Percentiles rank a stretch among this genome's conserved stretches.
Conservation (phyloP, 768 basidiomycete species). For the Boletus sp. region DNA sequence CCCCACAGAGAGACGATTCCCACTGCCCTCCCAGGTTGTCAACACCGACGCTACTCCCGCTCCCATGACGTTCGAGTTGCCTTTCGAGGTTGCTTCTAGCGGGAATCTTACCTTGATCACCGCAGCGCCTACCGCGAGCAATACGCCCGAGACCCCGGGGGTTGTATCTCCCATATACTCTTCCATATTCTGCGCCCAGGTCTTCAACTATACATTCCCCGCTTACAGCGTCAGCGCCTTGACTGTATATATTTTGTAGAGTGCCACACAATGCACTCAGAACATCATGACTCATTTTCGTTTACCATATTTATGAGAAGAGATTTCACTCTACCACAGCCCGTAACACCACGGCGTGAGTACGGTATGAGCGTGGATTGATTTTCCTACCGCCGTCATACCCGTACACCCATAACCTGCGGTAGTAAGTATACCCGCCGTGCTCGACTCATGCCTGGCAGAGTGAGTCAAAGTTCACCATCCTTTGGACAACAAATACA, state of each 20-base stretch:
- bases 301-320: too few species aligned
- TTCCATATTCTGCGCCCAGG: slow-evolving; percentile 19
- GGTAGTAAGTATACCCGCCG: too few species aligned
- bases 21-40: slow-evolving; percentile 40
- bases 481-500: too few species aligned
- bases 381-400: too few species aligned
- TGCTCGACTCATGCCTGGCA: too few species aligned
- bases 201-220: slow-evolving; percentile 53
- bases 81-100: slow-evolving; percentile 45
- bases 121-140: neutral
- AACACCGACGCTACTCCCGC: slow-evolving; percentile 44
- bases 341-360: too few species aligned
- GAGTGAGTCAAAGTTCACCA: too few species aligned
- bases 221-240: slow-evolving; percentile 39
- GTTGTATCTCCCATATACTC: neutral
- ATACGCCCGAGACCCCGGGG: neutral
- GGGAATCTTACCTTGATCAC: slow-evolving; percentile 41
- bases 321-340: too few species aligned
- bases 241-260: neutral
- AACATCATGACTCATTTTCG: too few species aligned
- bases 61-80: slow-evolving; percentile 48
- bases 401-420: too few species aligned
- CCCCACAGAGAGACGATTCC: neutral
- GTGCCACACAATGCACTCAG: too few species aligned
- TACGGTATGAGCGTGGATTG: too few species aligned